A percentile compares a stretch with the other conserved stretches of the same genome.
Evolutionary conservation across 2,329 filamentous ascomycete genomes (phyloP).

Genomic region (Apiospora koreana): DNA sequence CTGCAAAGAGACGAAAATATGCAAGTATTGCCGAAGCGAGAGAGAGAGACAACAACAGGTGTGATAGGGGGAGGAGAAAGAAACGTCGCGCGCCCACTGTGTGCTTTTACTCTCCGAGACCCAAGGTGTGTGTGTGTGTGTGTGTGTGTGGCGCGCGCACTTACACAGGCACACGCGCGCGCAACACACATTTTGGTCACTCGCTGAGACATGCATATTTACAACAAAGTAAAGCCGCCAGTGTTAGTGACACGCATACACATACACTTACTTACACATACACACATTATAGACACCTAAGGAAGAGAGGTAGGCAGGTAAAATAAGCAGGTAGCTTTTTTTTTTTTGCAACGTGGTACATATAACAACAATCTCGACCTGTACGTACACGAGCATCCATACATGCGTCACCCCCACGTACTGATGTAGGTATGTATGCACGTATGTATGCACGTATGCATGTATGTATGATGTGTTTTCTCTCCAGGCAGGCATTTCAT

Average conservation of each 20-base stretch:
- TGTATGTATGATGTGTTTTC: neutral
- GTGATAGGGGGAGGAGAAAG: neutral
- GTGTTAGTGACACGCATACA: slow-evolving; percentile 11
- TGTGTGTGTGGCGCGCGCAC: neutral
- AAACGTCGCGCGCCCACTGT: neutral
- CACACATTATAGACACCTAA: neutral
- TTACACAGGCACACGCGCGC: slow-evolving; percentile 4
- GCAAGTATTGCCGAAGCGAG: neutral
- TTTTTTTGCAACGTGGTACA: slow-evolving; percentile 4
- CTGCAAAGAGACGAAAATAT: neutral
- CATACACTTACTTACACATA: slow-evolving; percentile 7
- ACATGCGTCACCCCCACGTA: slow-evolving; percentile 8
- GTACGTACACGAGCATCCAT: slow-evolving; percentile 4
- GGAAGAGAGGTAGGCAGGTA: neutral
- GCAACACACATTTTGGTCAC: slow-evolving; percentile 3
- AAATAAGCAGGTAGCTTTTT: neutral
- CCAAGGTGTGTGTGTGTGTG: too few species aligned
- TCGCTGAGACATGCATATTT: slow-evolving; percentile 11
- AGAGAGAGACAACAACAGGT: neutral
- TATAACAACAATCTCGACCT: neutral
- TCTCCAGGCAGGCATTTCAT: neutral
- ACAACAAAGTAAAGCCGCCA: slow-evolving; percentile 1
- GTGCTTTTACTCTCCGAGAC: neutral
- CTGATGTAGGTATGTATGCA: neutral
- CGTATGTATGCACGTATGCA: too few species aligned